phyloP scores from a whole-genome alignment of 2,329 filamentous ascomycete genomes.

The Lachnellula arida region DNA sequence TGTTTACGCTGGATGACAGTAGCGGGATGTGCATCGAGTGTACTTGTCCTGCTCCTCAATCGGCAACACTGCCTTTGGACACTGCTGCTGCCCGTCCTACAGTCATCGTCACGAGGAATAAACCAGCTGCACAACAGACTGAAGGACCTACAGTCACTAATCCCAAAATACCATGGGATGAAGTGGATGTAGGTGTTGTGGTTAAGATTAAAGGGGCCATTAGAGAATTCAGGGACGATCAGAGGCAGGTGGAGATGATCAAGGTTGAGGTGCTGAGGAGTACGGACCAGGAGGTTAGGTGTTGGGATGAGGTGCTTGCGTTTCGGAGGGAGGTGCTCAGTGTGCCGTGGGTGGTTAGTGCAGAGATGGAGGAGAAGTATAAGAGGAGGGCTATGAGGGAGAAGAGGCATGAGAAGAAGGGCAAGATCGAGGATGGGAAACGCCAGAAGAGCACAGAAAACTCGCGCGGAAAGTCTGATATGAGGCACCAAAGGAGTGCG shows the following conservation, averaged over 20 bases:
- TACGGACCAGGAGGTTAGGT: slow-evolving; percentile 52
- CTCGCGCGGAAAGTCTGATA: neutral
- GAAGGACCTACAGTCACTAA: slow-evolving; percentile 56
- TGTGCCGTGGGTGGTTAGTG: slow-evolving; percentile 50
- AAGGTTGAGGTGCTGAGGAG: slow-evolving; percentile 44
- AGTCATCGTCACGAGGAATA: slow-evolving; percentile 28
- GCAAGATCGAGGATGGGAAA: neutral
- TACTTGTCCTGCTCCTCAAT: slow-evolving; percentile 17
- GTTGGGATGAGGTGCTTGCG: slow-evolving; percentile 51
- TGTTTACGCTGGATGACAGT: slow-evolving; percentile 62
- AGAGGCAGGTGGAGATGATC: slow-evolving; percentile 49
- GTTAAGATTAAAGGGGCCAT: slow-evolving; percentile 54
- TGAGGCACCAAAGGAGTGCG: neutral
- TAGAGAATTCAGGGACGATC: slow-evolving; percentile 41
- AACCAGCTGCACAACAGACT: slow-evolving; percentile 35
- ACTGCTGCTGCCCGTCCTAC: neutral
- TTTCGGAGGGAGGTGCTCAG: slow-evolving; percentile 49
- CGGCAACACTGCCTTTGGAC: neutral
- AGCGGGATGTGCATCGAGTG: slow-evolving; percentile 54
- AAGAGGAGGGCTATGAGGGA: slow-evolving; percentile 10
- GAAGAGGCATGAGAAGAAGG: slow-evolving; percentile 2
- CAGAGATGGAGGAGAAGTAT: slow-evolving; percentile 46
- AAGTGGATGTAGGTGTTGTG: slow-evolving; percentile 48
- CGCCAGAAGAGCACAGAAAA: neutral
- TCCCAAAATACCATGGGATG: slow-evolving; percentile 23